Conservation (phyloP, 2,329 filamentous ascomycete genomes). For the Cladosporium halotolerans region DNA sequence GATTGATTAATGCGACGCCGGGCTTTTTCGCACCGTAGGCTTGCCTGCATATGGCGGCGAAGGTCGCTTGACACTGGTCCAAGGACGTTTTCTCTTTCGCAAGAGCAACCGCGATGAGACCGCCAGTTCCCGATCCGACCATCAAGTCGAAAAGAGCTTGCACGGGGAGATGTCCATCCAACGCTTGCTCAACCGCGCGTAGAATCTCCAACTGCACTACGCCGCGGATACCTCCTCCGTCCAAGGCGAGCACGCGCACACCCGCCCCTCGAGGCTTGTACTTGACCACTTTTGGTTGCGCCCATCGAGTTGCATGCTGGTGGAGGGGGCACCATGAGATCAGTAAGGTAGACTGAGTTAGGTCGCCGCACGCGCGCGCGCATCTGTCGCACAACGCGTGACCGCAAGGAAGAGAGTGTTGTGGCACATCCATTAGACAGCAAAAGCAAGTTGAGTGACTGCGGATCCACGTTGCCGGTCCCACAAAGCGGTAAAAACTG, state of each 20-base stretch:
- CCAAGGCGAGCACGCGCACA: slow-evolving; percentile 20
- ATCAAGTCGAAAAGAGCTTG: slow-evolving; percentile 43
- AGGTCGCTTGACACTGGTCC: slow-evolving; percentile 28
- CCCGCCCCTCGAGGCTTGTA: slow-evolving; percentile 25
- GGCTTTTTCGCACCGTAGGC: slow-evolving; percentile 6
- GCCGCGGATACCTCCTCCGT: slow-evolving; percentile 39
- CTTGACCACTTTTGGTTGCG: slow-evolving; percentile 27
- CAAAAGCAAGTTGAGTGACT: slow-evolving; percentile 36
- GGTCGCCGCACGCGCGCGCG: not conserved
- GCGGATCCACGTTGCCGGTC: slow-evolving; percentile 15
- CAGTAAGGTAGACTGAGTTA: not conserved
- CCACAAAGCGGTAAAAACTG: not conserved
- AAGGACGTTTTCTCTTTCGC: slow-evolving; percentile 17
- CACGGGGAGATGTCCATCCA: slow-evolving; percentile 33
- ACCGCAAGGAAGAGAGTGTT: slow-evolving; percentile 37
- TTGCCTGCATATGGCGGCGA: slow-evolving; percentile 24
- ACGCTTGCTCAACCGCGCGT: slow-evolving; percentile 29
- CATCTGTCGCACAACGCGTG: slow-evolving; percentile 38
- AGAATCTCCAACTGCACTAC: slow-evolving; percentile 39
- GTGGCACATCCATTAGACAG: slow-evolving; percentile 35
- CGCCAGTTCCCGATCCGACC: slow-evolving; percentile 34
- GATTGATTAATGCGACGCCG: slow-evolving; percentile 5
- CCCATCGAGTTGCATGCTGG: slow-evolving; percentile 29
- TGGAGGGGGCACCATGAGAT: slow-evolving; percentile 32
- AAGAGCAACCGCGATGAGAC: slow-evolving; percentile 26